These are phyloP conservation scores for Lichina pygmaea DNA, from an alignment of 495 filamentous ascomycete species.

Conservation along the genomic window DNA sequence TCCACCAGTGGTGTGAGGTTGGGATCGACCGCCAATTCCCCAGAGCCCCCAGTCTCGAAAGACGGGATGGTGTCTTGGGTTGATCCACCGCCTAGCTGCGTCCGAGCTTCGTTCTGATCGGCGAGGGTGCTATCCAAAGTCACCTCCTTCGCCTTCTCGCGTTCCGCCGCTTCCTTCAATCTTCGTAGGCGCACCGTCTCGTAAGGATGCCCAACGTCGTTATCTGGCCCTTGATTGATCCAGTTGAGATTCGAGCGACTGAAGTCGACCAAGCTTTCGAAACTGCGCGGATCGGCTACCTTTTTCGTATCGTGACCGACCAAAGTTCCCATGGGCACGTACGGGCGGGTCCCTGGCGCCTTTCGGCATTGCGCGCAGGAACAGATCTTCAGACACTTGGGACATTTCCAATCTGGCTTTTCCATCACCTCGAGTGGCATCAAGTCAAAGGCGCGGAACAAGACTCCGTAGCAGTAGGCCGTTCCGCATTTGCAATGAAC, in stretches of 20 bases:
- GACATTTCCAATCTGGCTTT: slow-evolving; percentile 58
- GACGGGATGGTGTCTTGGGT: neutral
- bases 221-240: slow-evolving; percentile 29
- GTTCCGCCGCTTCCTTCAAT: slow-evolving; percentile 22
- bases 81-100: neutral
- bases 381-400: slow-evolving; percentile 60
- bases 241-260: slow-evolving; percentile 55
- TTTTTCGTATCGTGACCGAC: slow-evolving; percentile 74
- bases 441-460: slow-evolving; percentile 73
- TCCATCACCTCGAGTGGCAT: slow-evolving; percentile 59
- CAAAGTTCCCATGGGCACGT: slow-evolving; percentile 56
- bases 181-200: slow-evolving; percentile 20
- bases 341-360: slow-evolving; percentile 31
- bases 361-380: slow-evolving; percentile 54
- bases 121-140: neutral
- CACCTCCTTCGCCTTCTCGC: slow-evolving; percentile 11
- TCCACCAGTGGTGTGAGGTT: neutral
- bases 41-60: no score
- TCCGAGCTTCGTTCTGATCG: neutral
- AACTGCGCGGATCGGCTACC: slow-evolving; percentile 67
- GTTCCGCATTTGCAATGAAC: slow-evolving; percentile 48
- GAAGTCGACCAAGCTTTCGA: slow-evolving; percentile 70
- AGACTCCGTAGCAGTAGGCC: slow-evolving; percentile 64
- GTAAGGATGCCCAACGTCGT: slow-evolving; percentile 3
- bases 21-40: neutral